Base-by-base conservation (phyloP, 805 yeast species). In the Kluyveromyces siamensis region DNA sequence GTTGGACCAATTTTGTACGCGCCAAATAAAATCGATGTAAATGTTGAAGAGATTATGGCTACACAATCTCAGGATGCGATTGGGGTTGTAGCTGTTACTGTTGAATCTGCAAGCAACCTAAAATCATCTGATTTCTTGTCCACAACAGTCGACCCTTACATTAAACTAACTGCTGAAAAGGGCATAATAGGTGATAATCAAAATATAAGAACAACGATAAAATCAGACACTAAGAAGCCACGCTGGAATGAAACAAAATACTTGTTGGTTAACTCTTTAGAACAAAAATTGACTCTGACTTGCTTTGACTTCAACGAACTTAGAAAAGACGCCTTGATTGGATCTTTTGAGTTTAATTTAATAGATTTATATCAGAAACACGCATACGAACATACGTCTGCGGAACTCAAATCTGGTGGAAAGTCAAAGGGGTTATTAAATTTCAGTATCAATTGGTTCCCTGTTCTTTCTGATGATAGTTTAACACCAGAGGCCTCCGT, bases 1-100 rank as follows among this genome's bases (percentile, higher is more conserved):
- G 79, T 81, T 58, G 81, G 85, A 40, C 93, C 91, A 40, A 79
- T 84, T 81, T 66, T 86, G 51, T 85, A 85, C 62, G 89, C 90
- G 9, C 95, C 95, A 55, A 86, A 86, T 65, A 81, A 86, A 48
- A 66, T 84, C 40, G 91, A 85, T 60, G 69, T 86, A 51, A 82
- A 85, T 57, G 84, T 85, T 39, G 87, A 82, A 61, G 88, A 83
- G 52, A 65, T 84, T 18, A 72, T 85, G 75, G 79, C 81, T 39
- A 76, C 74, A 40, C 78, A 77, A 58, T 66, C 79, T 6, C 80
- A 81, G 48, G 90, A 83, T 54, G 82, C 89, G 6, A 73, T 74
- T 54, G 93, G 91, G 55, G 81, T 80, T 50, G 68, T 83, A 51
- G 83, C 84, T 2, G 76, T 86, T 13, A 82, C 81, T 33, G 59